Evolutionary conservation across 805 yeast genomes (phyloP).

Genomic region (Wickerhamomyces chaumierensis): DNA sequence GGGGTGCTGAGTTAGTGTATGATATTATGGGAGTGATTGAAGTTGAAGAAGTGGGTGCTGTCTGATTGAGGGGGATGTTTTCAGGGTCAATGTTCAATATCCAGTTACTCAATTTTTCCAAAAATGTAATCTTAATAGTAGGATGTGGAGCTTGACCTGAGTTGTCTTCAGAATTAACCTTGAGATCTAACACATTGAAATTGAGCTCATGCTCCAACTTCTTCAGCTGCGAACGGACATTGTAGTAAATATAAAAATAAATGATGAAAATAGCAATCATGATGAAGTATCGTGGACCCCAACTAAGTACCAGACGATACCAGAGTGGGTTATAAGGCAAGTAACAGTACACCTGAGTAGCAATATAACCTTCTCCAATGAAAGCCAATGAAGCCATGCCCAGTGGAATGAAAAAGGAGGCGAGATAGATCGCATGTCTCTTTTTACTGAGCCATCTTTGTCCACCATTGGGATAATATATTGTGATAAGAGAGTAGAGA

Average conservation of each 20-base stretch:
- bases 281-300: conserved; percentile 72
- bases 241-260: conserved; percentile 61
- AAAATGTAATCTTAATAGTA: neutral
- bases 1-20: no score
- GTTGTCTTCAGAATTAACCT: no score
- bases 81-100: neutral
- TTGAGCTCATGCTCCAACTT: conserved; percentile 10
- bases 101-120: conserved; percentile 1
- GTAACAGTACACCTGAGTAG: conserved; percentile 69
- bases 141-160: no score
- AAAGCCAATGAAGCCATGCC: conserved; percentile 66
- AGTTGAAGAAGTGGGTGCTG: neutral
- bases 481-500: conserved; percentile 64
- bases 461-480: conserved; percentile 46
- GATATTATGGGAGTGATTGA: no score
- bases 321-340: conserved; percentile 62
- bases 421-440: conserved; percentile 45
- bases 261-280: conserved; percentile 50
- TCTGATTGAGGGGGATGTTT: neutral
- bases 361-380: conserved; percentile 45
- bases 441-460: conserved; percentile 61
- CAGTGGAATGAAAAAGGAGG: conserved; percentile 50
- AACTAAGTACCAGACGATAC: conserved; percentile 63
- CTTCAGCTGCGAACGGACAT: conserved; percentile 44
- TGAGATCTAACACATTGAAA: neutral